phyloP scores from a whole-genome alignment of 2,329 filamentous ascomycete species.

The Botrytis medusae region DNA sequence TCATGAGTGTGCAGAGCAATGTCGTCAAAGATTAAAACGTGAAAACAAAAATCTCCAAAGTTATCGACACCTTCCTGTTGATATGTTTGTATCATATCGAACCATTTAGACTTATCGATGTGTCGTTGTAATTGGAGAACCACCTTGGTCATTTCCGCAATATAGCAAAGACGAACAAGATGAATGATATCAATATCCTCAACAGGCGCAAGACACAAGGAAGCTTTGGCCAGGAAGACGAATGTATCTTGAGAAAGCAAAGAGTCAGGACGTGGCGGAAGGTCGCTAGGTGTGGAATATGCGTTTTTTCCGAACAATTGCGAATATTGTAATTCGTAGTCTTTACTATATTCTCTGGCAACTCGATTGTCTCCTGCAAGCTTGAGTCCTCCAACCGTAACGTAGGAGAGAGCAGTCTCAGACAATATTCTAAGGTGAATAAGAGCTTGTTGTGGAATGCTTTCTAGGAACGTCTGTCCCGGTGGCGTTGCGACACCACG shows the following conservation, averaged over 20 bases:
- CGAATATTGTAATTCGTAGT: slow-evolving; percentile 70
- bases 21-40: slow-evolving; percentile 23
- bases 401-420: slow-evolving; percentile 84
- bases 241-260: slow-evolving; percentile 72
- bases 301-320: slow-evolving; percentile 59
- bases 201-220: slow-evolving; percentile 66
- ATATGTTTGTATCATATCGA: slow-evolving; percentile 36
- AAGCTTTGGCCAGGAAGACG: slow-evolving; percentile 76
- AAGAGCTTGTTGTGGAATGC: slow-evolving; percentile 78
- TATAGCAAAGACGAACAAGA: slow-evolving; percentile 80
- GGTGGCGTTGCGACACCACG: slow-evolving; percentile 75
- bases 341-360: slow-evolving; percentile 63
- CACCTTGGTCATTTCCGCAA: slow-evolving; percentile 87
- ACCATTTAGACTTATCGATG: slow-evolving; percentile 51
- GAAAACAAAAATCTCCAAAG: slow-evolving; percentile 34
- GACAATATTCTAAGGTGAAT: slow-evolving; percentile 85
- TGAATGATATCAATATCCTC: slow-evolving; percentile 74
- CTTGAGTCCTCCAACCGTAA: slow-evolving; percentile 71
- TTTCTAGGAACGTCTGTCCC: slow-evolving; percentile 75
- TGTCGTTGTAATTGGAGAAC: slow-evolving; percentile 59
- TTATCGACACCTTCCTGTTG: slow-evolving; percentile 16
- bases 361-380: slow-evolving; percentile 60
- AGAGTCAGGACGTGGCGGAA: slow-evolving; percentile 42
- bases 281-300: slow-evolving; percentile 13
- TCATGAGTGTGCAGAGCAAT: slow-evolving; percentile 40